Evolutionary conservation across 257 asterid species (phyloP).

Genomic region (Solanum chiquidenum): DNA sequence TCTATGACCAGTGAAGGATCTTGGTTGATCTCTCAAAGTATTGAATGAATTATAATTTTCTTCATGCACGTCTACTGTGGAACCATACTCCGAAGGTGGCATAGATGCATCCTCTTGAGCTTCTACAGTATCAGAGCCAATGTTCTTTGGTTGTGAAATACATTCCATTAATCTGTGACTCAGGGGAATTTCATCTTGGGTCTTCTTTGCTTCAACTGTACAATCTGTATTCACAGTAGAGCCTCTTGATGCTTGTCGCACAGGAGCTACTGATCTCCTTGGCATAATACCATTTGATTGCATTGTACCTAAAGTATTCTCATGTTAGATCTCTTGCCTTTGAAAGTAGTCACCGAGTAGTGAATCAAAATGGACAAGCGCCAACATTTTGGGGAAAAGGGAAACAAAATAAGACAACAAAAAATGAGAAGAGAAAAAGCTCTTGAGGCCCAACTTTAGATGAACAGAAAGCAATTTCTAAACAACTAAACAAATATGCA

Average conservation of each 20-base stretch:
- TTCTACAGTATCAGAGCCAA: slow-evolving; percentile 23
- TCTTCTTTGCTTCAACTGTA: slow-evolving; percentile 14
- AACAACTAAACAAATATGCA: neutral
- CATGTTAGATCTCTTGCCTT: neutral
- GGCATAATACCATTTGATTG: slow-evolving; percentile 52
- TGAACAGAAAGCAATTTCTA: neutral
- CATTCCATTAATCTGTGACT: slow-evolving; percentile 20
- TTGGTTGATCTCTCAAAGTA: slow-evolving; percentile 31
- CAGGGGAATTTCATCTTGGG: slow-evolving; percentile 25
- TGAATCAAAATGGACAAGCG: neutral
- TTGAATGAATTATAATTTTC: slow-evolving; percentile 26
- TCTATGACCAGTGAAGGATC: slow-evolving; percentile 19
- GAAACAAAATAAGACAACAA: neutral
- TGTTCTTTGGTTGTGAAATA: slow-evolving; percentile 20
- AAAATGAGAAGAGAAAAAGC: neutral
- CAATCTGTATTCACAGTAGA: slow-evolving; percentile 25
- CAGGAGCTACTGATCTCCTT: slow-evolving; percentile 48
- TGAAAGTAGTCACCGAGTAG: neutral
- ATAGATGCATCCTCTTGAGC: slow-evolving; percentile 44
- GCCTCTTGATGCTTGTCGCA: slow-evolving; percentile 36
- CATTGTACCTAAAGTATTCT: slow-evolving; percentile 35
- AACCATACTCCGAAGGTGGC: slow-evolving; percentile 53
- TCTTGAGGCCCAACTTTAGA: neutral
- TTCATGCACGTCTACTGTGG: slow-evolving; percentile 31
- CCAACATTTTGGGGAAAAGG: neutral